A percentile compares a stretch with the other conserved stretches of the same genome.
These are phyloP conservation scores for Yamadazyma nakazawae DNA, from an alignment of 805 yeast genomes.

Conservation along the genomic window DNA sequence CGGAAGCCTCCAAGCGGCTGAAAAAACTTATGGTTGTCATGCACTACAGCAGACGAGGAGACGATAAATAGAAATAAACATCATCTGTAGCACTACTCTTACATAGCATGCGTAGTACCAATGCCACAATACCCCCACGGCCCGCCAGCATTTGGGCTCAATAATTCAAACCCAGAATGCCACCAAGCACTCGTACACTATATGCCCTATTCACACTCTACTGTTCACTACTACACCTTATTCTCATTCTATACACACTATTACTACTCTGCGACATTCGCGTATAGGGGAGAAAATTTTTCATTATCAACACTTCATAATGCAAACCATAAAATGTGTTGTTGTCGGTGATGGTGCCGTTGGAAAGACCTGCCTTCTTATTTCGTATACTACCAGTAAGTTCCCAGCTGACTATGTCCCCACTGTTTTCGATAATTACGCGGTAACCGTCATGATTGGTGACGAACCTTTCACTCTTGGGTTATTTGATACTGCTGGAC, in stretches of 20 bases:
- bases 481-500: constrained; percentile 98
- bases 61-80: no score
- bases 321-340: constrained; percentile 83
- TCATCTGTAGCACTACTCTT: no score
- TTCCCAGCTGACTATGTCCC: constrained; percentile 98
- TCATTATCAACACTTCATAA: constrained; percentile 14
- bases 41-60: background rate
- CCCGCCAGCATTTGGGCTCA: background rate
- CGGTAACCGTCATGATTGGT: constrained; percentile 93
- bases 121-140: no score
- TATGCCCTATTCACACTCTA: background rate
- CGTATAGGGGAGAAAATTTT: background rate
- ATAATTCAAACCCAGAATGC: background rate
- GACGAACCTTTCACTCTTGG: constrained; percentile 98
- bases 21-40: background rate
- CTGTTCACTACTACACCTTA: background rate
- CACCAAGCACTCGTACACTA: background rate
- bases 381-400: constrained; percentile 94
- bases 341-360: constrained; percentile 99
- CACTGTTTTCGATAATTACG: constrained; percentile 95
- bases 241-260: no score
- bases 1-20: no score
- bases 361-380: constrained; percentile 92
- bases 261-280: background rate
- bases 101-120: no score